Percentiles rank a stretch among this genome's conserved stretches.
Evolutionary conservation across 164 flowering plant genomes (phyloP).

Genomic region (Sextonia rubra): DNA sequence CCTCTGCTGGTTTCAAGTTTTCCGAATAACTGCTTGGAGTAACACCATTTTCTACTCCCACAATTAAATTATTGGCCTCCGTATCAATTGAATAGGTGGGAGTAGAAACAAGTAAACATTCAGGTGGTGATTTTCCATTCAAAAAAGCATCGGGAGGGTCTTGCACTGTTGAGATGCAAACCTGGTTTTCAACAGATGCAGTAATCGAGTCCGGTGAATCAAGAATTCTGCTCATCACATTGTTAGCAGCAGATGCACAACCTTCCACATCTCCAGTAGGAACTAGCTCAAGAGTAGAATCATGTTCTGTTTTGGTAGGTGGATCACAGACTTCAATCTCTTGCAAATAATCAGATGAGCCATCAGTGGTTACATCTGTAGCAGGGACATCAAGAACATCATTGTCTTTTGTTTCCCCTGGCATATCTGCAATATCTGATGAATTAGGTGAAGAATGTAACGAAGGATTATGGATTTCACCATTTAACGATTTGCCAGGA

Average conservation of each 20-base stretch:
- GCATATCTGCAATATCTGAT: slow-evolving; percentile 6
- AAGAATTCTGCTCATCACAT: slow-evolving; percentile 10
- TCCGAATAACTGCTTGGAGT: slow-evolving; percentile 14
- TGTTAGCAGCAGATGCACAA: slow-evolving; percentile 5
- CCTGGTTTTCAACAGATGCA: slow-evolving; percentile 15
- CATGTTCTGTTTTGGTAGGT: slow-evolving; percentile 13
- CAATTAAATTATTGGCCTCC: slow-evolving; percentile 15
- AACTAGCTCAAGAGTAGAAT: slow-evolving; percentile 14
- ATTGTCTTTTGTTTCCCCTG: neutral
- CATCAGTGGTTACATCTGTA: neutral
- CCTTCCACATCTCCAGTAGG: slow-evolving; percentile 19
- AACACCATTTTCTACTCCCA: slow-evolving; percentile 15
- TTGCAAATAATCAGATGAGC: slow-evolving; percentile 12
- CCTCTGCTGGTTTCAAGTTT: slow-evolving; percentile 6
- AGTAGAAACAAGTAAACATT: slow-evolving; percentile 9
- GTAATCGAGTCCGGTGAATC: slow-evolving; percentile 15
- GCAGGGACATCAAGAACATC: neutral
- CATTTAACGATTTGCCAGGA: slow-evolving; percentile 17
- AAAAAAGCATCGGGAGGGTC: slow-evolving; percentile 15
- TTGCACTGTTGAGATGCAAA: slow-evolving; percentile 15
- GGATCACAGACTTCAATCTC: slow-evolving; percentile 2
- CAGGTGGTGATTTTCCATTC: slow-evolving; percentile 6
- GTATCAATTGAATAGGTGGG: slow-evolving; percentile 10
- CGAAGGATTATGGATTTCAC: slow-evolving; percentile 14
- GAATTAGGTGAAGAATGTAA: neutral